A percentile compares a stretch with the other conserved stretches of the same genome.
Conservation (phyloP, 345 rosid species). For the Noccaea caerulescens region DNA sequence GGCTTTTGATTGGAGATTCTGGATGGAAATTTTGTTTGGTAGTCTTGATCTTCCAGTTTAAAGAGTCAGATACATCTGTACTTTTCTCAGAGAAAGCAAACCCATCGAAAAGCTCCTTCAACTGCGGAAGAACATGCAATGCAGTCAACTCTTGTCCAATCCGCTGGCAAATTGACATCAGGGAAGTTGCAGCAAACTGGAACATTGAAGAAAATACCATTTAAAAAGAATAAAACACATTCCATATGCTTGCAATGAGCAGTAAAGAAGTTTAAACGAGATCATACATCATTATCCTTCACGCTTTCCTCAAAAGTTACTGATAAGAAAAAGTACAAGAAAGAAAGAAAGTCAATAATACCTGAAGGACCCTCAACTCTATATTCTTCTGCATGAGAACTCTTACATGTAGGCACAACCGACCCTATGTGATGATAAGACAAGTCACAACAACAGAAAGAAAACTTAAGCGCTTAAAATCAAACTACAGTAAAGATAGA, state of each 20-base stretch:
- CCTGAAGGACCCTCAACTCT: constrained; percentile 81
- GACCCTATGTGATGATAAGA: constrained; percentile 59
- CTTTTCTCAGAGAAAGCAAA: constrained; percentile 89
- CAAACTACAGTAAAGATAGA: constrained; percentile 24
- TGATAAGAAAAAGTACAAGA: neutral
- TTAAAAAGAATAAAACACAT: constrained; percentile 5
- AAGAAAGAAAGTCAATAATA: constrained; percentile 40
- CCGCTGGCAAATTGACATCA: constrained; percentile 78
- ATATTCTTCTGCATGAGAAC: constrained; percentile 71
- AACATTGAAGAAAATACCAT: constrained; percentile 35
- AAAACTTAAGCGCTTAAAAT: constrained; percentile 18
- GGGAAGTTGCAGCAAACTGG: constrained; percentile 79
- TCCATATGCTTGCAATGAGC: constrained; percentile 26
- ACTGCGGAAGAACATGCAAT: constrained; percentile 84
- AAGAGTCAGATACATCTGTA: constrained; percentile 52
- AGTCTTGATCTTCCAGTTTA: constrained; percentile 53
- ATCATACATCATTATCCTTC: constrained; percentile 22
- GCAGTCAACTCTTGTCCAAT: constrained; percentile 93
- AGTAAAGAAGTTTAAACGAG: constrained; percentile 23
- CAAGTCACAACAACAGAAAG: constrained; percentile 29
- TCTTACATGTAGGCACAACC: constrained; percentile 64
- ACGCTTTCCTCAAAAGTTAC: constrained; percentile 13
- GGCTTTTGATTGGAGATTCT: constrained; percentile 74
- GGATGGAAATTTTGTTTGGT: constrained; percentile 49
- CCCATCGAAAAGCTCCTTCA: constrained; percentile 88